Conservation (phyloP, 176 grass and related monocot species). For the Carex scoparia region DNA sequence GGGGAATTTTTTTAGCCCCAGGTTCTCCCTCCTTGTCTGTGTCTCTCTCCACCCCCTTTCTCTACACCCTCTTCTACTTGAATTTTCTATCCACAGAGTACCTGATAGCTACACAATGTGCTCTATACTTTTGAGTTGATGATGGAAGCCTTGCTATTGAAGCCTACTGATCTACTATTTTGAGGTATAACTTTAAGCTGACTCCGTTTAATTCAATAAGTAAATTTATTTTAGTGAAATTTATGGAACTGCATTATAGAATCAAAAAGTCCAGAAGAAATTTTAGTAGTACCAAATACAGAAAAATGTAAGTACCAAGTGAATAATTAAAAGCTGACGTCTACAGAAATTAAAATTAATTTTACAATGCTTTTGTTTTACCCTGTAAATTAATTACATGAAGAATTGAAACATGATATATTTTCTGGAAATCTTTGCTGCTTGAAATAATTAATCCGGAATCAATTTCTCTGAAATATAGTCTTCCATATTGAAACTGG, state of each 20-base stretch:
- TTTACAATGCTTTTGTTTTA: not conserved
- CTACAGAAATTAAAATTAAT: not conserved
- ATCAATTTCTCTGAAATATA: not conserved
- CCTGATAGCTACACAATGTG: not conserved
- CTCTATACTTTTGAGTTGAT: not conserved
- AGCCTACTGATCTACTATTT: not conserved
- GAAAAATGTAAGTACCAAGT: not conserved
- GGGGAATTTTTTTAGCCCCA: conserved; percentile 25
- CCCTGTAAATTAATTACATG: not conserved
- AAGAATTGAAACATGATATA: not conserved
- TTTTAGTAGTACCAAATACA: too few relatives aligned
- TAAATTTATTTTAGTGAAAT: not conserved
- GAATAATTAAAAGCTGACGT: not conserved
- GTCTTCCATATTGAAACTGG: not conserved
- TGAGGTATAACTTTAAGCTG: not conserved
- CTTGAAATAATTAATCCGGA: not conserved
- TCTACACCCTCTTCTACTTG: not conserved
- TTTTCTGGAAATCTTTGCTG: not conserved
- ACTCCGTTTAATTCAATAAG: not conserved
- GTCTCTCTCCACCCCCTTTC: conserved; percentile 1
- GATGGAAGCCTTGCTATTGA: not conserved
- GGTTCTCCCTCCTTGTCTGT: conserved; percentile 14
- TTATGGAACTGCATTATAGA: not conserved
- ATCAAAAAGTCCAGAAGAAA: too few relatives aligned
- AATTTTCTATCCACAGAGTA: not conserved